phyloP scores from a whole-genome alignment of 2,329 filamentous ascomycete genomes.

The Karstenula rhodostoma region DNA sequence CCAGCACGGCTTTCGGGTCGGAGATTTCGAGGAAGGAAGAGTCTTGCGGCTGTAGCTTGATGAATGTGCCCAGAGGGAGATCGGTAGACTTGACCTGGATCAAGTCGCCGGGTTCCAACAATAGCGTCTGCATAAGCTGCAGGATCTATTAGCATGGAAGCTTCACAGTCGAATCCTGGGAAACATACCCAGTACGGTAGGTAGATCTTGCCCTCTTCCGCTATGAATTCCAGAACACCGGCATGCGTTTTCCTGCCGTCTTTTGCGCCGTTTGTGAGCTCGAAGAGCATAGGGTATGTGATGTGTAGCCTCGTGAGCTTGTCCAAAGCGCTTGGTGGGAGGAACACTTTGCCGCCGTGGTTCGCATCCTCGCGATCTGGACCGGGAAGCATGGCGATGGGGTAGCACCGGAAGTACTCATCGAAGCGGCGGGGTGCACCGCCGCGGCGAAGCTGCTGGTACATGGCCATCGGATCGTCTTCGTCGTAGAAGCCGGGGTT shows the following conservation, averaged over 20 bases:
- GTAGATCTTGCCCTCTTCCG: conserved; percentile 96
- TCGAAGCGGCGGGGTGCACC: conserved; percentile 80
- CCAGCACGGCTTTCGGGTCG: conserved; percentile 95
- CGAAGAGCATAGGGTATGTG: conserved; percentile 96
- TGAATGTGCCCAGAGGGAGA: conserved; percentile 85
- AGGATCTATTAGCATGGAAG: conserved; percentile 20
- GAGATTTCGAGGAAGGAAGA: conserved; percentile 94
- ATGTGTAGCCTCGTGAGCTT: conserved; percentile 96
- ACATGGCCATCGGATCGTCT: conserved; percentile 62
- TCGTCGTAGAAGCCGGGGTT: conserved; percentile 60
- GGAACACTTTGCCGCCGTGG: conserved; percentile 96
- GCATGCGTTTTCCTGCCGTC: conserved; percentile 87
- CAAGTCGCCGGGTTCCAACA: conserved; percentile 90
- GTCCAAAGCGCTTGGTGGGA: conserved; percentile 94
- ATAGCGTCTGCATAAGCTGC: conserved; percentile 92
- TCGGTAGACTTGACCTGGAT: conserved; percentile 96
- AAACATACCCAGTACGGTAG: conserved; percentile 83
- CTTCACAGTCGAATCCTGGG: not conserved
- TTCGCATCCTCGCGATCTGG: conserved; percentile 89
- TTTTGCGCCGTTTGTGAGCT: conserved; percentile 92
- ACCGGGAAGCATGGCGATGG: conserved; percentile 91
- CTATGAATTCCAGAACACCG: conserved; percentile 95
- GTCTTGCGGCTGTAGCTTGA: conserved; percentile 96
- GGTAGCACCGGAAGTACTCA: conserved; percentile 98
- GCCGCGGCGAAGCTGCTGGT: conserved; percentile 60